Base-by-base conservation (phyloP, 2,329 filamentous ascomycete genomes). In the Cercospora sp. region DNA sequence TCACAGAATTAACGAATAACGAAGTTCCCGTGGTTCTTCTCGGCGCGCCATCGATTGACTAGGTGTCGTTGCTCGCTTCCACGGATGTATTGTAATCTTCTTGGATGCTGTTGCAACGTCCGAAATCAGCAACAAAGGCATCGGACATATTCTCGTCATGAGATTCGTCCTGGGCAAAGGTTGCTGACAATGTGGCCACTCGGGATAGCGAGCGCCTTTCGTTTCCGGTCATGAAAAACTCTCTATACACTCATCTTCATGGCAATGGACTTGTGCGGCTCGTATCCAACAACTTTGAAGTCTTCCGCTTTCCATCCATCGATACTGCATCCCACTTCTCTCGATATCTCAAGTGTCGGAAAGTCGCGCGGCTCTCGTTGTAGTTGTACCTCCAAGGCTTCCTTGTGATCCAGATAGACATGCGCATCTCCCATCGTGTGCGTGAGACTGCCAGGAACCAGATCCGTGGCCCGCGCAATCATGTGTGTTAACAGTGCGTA, bases 391-490 rank as follows among this genome's bases (percentile, higher is more conserved):
- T 90, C 87, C 67, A 99, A 83, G 12, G 95, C 94, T 64, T 96
- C 93, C 7, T 96, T 87, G 79, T 99, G 95, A 79, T 99, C 94
- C 7, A 90, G 81, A 80, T 99, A 99, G 1, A 99, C 90, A 80
- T 99, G 95, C n/a, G 94, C 93, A 80, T 99, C 95, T 13, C 95
- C 95, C 93, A 99, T 96, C 60, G 93, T 93, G 80, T 98, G 95
- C 45, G 93, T 95, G 70, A 99, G 85, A 62, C 88, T 94, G 0
- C 94, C 95, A 0, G 95, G 93, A 0, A 92, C 87, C 64, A 99
- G 81, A 73, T 94, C 90, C 76, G 91, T 93, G 10, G 91, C 93
- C 77, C 94, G 90, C 0, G 95, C 94, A 58, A 99, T 83, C 91
- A 99, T 98, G 79, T 98, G 94, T 51, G 94, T 97, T 48, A 99